Evolutionary conservation across 352 stramenopile genomes (phyloP), one percentile per base, ranked within the genome.

Genomic region (Pythium folliculosum): DNA sequence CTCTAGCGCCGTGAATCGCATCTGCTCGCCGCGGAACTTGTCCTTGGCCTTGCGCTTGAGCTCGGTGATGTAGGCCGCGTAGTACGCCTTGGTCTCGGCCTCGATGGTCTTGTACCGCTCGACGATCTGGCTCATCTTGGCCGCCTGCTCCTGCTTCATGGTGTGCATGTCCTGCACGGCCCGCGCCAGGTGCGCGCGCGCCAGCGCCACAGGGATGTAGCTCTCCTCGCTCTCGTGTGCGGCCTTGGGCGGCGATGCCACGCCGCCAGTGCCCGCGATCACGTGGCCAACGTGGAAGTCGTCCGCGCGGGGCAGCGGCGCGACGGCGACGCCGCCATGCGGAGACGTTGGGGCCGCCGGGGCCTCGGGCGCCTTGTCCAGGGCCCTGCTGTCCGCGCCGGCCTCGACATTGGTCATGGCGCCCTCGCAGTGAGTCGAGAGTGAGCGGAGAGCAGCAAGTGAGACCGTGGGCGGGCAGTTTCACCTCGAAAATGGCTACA

Each of bases 161-260:
- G 67, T 49, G 67, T 89, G 84, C 83, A 95, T 93, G 44, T 93
- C 87, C 5, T 77, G 57, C 25, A 95, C 87, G 5, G 92, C 87
- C n/a, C 80, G 80, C 8, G 71, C 65, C 6, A 95, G 51, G 51
- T 94, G 84, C 5, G 69, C 56, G 16, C 76, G 75, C 13, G 87
- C 87, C 0, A 95, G 69, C 1, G 79, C 68, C 49, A 92, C 86
- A 5, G 86, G 86, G 38, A 95, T 93, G 64, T 93, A 95, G 14
- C 70, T 64, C 65, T 86, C 78, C 38, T 90, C 79, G 9, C 74
- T 58, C 62, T 79, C 76, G 4, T 68, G 62, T 1, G 49, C 52
- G 8, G 67, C 63, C 30, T 8, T 64, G 44, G 5, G 61, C 3
- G n/a, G 43, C 19, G 6, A 71, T 37, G 4, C 38, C 2, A 17